phyloP scores from a whole-genome alignment of 2,329 filamentous ascomycete species.

The Monilinia aucupariae region DNA sequence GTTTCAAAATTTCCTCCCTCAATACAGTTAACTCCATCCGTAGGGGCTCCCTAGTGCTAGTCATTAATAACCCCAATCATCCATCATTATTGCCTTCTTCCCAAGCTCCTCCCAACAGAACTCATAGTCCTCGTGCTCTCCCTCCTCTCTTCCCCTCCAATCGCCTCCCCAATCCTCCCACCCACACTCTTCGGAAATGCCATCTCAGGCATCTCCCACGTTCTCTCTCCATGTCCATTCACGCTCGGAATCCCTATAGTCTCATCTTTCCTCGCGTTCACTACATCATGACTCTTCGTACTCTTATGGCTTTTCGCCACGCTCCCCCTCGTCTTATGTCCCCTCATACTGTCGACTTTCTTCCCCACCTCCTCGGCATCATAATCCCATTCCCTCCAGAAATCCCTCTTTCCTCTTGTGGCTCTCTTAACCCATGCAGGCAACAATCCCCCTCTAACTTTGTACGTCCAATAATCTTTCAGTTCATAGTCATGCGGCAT shows the following conservation, averaged over 20 bases:
- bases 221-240: constrained; percentile 19
- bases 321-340: constrained; percentile 20
- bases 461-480: constrained; percentile 77
- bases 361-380: constrained; percentile 22
- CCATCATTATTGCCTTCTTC: background rate
- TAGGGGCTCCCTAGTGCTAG: too few species aligned
- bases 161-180: constrained; percentile 2
- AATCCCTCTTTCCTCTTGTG: constrained; percentile 22
- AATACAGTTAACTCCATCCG: too few species aligned
- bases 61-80: too few species aligned
- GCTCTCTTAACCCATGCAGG: constrained; percentile 66
- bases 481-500: constrained; percentile 68
- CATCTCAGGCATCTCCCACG: constrained; percentile 23
- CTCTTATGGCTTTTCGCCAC: constrained; percentile 15
- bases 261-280: background rate
- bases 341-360: background rate
- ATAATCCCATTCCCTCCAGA: constrained; percentile 28
- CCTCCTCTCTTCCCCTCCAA: constrained; percentile 13
- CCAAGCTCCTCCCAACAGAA: constrained; percentile 7
- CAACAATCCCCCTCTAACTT: constrained; percentile 66
- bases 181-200: constrained; percentile 6
- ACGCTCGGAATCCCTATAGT: background rate
- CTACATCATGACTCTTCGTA: constrained; percentile 7
- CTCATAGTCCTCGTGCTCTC: constrained; percentile 8
- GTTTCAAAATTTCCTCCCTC: too few species aligned